A percentile compares a stretch with the other conserved stretches of the same genome.
These are phyloP conservation scores for Lithocarpus polystachyus DNA, from an alignment of 306 rosid species.

Conservation along the genomic window DNA sequence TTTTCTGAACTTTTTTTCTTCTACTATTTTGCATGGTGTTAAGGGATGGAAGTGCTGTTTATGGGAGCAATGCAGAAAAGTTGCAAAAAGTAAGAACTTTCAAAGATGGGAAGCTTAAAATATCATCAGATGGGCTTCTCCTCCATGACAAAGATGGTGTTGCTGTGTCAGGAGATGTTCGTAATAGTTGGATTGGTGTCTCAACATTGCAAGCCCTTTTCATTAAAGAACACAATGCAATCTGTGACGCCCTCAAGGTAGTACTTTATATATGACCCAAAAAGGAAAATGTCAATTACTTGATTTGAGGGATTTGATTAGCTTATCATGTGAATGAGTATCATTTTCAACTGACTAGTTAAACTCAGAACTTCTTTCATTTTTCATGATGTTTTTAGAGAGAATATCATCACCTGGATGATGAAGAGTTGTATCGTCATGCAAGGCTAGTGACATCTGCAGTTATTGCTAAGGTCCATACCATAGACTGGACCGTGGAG, in stretches of 20 bases:
- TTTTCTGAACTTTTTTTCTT: neutral
- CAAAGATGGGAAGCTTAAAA: constrained; percentile 57
- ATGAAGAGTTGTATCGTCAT: constrained; percentile 50
- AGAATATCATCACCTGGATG: constrained; percentile 28
- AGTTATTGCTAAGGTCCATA: constrained; percentile 59
- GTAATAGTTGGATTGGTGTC: constrained; percentile 66
- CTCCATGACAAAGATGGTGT: constrained; percentile 42
- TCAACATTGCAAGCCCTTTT: constrained; percentile 58
- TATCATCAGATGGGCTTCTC: constrained; percentile 42
- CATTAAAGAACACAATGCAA: constrained; percentile 48
- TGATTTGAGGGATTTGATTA: no score
- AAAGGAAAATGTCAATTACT: no score
- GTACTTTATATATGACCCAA: neutral
- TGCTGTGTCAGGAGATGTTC: constrained; percentile 51
- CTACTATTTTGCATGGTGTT: neutral
- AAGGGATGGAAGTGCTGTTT: constrained; percentile 62
- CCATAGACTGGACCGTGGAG: constrained; percentile 70
- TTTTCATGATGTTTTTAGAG: constrained; percentile 11
- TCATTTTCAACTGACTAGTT: neutral
- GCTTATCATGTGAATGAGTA: neutral
- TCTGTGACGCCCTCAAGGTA: constrained; percentile 62
- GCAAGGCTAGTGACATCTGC: constrained; percentile 69
- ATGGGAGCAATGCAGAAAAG: constrained; percentile 48
- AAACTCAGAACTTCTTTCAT: neutral
- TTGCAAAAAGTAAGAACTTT: constrained; percentile 36